Percentiles rank a stretch among this genome's conserved stretches.
Evolutionary conservation across 306 rosid genomes (phyloP).

Genomic region (Quercus bicolor): DNA sequence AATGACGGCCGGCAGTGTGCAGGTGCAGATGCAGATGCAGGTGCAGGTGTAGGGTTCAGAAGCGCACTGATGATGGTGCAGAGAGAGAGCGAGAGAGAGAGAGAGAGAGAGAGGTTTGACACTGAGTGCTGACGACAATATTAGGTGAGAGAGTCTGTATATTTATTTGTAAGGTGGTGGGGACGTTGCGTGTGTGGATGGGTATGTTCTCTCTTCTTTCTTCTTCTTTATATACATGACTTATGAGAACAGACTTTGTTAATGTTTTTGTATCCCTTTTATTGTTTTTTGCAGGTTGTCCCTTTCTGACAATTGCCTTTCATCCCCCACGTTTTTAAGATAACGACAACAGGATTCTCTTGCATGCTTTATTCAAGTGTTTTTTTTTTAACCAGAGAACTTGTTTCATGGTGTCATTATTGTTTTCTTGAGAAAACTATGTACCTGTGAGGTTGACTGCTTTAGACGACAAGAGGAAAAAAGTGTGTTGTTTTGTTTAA

Average conservation of each 20-base stretch:
- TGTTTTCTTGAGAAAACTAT: no score
- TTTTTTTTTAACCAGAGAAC: background rate
- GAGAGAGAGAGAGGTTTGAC: background rate
- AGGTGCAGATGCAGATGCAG: background rate
- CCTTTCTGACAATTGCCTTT: background rate
- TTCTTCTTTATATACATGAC: background rate
- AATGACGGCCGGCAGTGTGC: conserved; percentile 33
- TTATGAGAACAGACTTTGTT: background rate
- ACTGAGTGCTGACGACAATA: conserved; percentile 12
- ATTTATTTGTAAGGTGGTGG: background rate
- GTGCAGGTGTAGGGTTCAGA: background rate
- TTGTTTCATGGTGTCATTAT: no score
- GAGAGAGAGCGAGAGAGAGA: no score
- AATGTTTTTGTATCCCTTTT: no score
- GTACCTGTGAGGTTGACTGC: no score
- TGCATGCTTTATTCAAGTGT: background rate
- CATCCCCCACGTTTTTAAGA: background rate
- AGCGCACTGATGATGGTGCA: conserved; percentile 15
- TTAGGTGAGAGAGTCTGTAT: conserved; percentile 2
- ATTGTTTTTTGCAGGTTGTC: background rate
- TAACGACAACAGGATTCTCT: background rate
- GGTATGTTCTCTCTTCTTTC: background rate
- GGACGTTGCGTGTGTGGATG: conserved; percentile 19
- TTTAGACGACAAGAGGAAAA: no score
- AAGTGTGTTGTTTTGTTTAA: no score